Evolutionary conservation across 345 rosid species (phyloP), one percentile per base, ranked within the genome.

Genomic region (Nasturtium officinale): DNA sequence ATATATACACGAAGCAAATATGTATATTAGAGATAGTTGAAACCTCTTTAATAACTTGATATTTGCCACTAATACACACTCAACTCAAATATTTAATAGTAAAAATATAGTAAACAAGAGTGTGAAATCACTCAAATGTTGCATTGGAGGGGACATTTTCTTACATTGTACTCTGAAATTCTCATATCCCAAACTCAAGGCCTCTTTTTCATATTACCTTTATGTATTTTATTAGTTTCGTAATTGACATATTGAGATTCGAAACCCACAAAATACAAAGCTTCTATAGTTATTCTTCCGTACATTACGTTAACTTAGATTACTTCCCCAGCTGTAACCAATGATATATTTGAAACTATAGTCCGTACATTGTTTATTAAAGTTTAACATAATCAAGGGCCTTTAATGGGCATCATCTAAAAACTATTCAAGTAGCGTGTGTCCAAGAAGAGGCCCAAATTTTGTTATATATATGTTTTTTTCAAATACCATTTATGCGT

Each of bases 281-380:
- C 50, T 56, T 13, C 13, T 50, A 2, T 75, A 32, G 16, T 67
- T 67, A 40, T 68, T 69, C 32, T 62, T 68, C 74, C 70, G 65
- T 69, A 69, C 79, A 69, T 69, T 61, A 56, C 79, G 74, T 68
- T 48, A 15, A 67, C 47, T 69, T 59, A n/a, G 73, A 66, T 74
- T 67, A 69, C 52, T 68, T 68, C 61, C 23, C 12, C 64, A 68
- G 64, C 74, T 76, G 74, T 68, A 61, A 40, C 35, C 59, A 35
- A 16, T 70, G 54, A 29, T 68, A 53, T 26, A 23, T 54, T 53
- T 7, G 28, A 11, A 9, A 21, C 25, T 45, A 16, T 45, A 45
- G 20, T 45, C 50, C 9, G 50, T 45, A 45, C 50, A 7, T 45
- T 45, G n/a, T 45, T 45, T 45, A 45, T n/a, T 6, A n/a, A 45